Percentiles rank a stretch among this genome's conserved stretches.
These are phyloP conservation scores for Ustanciosporium gigantosporum DNA, from an alignment of 1,284 basidiomycete species.

Conservation along the genomic window DNA sequence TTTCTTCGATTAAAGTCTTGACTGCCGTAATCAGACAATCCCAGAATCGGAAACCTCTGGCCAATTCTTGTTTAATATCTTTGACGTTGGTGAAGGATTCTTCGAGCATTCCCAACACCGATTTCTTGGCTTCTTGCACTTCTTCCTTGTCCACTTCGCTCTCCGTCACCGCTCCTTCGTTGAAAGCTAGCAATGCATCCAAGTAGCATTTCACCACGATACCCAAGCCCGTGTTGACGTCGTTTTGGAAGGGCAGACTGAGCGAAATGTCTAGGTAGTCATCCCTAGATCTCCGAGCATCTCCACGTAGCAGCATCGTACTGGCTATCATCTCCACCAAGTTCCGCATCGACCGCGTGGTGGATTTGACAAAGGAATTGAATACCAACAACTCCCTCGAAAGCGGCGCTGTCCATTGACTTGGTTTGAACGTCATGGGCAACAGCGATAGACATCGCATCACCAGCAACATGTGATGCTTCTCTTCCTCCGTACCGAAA, in stretches of 20 bases:
- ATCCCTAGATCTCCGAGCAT: slow-evolving; percentile 81
- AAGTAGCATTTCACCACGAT: slow-evolving; percentile 86
- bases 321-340: slow-evolving; percentile 87
- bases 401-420: slow-evolving; percentile 74
- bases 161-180: slow-evolving; percentile 67
- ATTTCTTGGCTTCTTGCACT: slow-evolving; percentile 79
- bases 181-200: slow-evolving; percentile 80
- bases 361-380: slow-evolving; percentile 91
- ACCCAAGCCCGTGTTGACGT: slow-evolving; percentile 96
- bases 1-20: slow-evolving; percentile 72
- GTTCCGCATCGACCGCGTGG: slow-evolving; percentile 85
- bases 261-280: slow-evolving; percentile 90
- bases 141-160: slow-evolving; percentile 70
- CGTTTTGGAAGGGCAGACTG: slow-evolving; percentile 74
- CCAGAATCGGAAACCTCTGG: slow-evolving; percentile 97
- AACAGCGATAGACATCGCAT: slow-evolving; percentile 94
- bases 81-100: slow-evolving; percentile 90
- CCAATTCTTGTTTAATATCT: slow-evolving; percentile 80
- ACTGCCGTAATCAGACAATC: slow-evolving; percentile 86
- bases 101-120: slow-evolving; percentile 87
- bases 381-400: slow-evolving; percentile 95
- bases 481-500: slow-evolving; percentile 69
- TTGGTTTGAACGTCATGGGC: slow-evolving; percentile 79
- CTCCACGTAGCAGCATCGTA: slow-evolving; percentile 86
- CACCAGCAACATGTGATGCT: slow-evolving; percentile 85